These are phyloP conservation scores for Dictyostelium intermedium DNA, from an alignment of 78 protist species.

Conservation along the genomic window DNA sequence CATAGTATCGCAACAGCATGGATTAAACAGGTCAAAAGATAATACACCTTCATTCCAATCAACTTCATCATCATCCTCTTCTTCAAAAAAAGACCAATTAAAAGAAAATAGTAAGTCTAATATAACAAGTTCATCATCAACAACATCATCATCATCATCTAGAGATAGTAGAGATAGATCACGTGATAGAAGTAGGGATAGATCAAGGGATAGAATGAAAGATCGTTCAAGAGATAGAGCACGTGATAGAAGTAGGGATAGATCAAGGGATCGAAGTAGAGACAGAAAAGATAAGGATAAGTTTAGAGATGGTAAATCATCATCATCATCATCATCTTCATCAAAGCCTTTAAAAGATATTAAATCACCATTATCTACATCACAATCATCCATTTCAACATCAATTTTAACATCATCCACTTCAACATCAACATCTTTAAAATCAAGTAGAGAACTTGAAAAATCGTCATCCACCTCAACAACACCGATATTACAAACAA, in stretches of 20 bases:
- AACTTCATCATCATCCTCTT: not conserved
- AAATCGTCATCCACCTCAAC: not conserved
- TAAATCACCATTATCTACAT: constrained; percentile 1
- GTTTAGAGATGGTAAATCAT: not conserved
- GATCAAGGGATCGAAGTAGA: constrained; percentile 1
- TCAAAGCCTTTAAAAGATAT: not conserved
- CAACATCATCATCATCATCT: too few relatives aligned
- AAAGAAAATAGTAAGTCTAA: not conserved
- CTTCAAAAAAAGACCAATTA: not conserved
- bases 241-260: not conserved
- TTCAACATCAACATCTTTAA: not conserved
- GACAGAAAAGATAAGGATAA: not conserved
- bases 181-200: not conserved
- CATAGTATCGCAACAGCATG: not conserved
- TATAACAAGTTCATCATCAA: not conserved
- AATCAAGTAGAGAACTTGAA: constrained; percentile 28
- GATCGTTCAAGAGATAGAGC: not conserved
- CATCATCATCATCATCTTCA: not conserved
- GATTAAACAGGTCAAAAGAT: not conserved
- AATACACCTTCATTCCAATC: not conserved
- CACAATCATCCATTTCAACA: not conserved
- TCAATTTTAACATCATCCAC: not conserved
- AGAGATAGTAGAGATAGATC: not conserved
- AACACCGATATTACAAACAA: not conserved
- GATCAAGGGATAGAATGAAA: not conserved